Base-by-base conservation (phyloP, 306 rosid species). In the Geum urbanum region DNA sequence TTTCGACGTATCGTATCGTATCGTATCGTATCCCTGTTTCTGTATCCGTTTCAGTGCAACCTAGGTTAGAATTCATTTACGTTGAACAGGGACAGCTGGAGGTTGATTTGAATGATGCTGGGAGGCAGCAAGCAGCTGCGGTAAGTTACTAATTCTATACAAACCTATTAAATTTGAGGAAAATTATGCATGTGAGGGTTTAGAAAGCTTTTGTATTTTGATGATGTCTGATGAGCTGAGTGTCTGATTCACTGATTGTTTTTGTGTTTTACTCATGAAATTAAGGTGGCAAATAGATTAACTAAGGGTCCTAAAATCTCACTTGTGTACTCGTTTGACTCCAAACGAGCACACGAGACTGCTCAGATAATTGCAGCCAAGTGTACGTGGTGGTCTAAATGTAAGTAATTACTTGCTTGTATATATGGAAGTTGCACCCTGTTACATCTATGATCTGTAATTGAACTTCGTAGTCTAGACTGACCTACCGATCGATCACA, bases 71-170 rank as follows among this genome's bases (percentile, higher is more conserved):
- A 24, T 24, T 69, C 18, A n/a, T 69, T 71, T 46, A 49, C n/a
- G 35, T 73, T 78, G 24, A 74, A 80, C 75, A 94, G 96, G 99
- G 97, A 40, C 96, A 94, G 39, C 73, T 91, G 80, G 97, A 94
- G 69, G 88, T 94, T 68, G 95, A 87, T 65, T 72, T 91, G 67
- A 94, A 91, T 84, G 99, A 91, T 84, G 88, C 77, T 65, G 97
- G 99, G 66, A 88, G 99, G 77, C 80, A 76, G 78, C 97, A 94
- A 81, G 97, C 99, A 51, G 86, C 69, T 67, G 87, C 79, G 69
- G 97, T 94, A 86, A 84, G 92, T 85, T 82, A 22, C 57, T 27
- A 39, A 9, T 24, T 24, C 27, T 24, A 48, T 24, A 16, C 40
- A 2, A 24, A 24, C 27, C 27, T 24, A 24, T 24, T 24, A 24